Evolutionary conservation across 2,329 filamentous ascomycete species (phyloP), one percentile per base, ranked within the genome.

Genomic region (Cladosporium sphaerospermum): DNA sequence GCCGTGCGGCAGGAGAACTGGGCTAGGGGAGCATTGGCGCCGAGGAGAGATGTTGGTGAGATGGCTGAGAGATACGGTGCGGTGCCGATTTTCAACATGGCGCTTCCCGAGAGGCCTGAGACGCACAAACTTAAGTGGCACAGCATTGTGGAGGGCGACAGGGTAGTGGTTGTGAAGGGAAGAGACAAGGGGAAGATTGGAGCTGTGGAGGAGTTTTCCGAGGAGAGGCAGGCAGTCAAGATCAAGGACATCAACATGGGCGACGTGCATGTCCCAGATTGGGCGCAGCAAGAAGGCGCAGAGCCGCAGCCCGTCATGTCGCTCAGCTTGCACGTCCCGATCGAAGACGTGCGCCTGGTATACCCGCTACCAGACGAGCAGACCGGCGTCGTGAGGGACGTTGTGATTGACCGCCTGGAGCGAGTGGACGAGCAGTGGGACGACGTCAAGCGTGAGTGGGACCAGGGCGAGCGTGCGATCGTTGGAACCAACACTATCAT

Each of bases 121-220:
- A 48, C 60, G 43, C 43, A 56, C 42, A 56, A 57, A 37, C 56
- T 55, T 37, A 59, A 67, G 51, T 63, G 64, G 47, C 57, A 53
- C 28, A 65, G 65, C 13, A 68, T 77, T 28, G 63, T 67, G 59
- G 67, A 69, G 60, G 83, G 84, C 6, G 93, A 97, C 71, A 81
- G 93, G 55, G 90, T 96, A 32, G 88, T 92, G 50, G 73, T 97
- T 54, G 73, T 89, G 51, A 82, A 85, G 56, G 91, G 92, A 8
- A 79, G 78, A 34, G 87, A 93, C 64, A 86, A 84, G 73, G 90
- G 90, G 63, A 88, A 85, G 73, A 93, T 99, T 70, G 88, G 88
- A 47, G 73, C 74, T n/a, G 81, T 97, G 42, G 69, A 68, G 55
- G 68, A 74, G 1, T 74, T 95, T 43, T 72, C 69, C 10, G 49